These are phyloP conservation scores for Gleditsia sinensis DNA, from an alignment of 306 rosid species.

Conservation along the genomic window DNA sequence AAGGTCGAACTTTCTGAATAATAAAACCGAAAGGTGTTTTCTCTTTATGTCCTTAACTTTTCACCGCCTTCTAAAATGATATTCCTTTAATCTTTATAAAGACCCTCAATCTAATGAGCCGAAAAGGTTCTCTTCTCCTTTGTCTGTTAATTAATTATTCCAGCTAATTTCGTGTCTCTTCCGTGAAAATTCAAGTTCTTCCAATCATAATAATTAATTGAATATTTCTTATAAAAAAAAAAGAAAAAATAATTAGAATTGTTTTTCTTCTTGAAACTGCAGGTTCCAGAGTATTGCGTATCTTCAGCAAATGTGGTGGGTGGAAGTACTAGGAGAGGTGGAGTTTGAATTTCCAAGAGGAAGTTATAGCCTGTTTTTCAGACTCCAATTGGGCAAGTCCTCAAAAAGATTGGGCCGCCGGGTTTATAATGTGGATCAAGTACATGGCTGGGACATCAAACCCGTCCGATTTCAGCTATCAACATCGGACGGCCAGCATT, in stretches of 20 bases:
- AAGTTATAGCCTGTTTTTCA: conserved; percentile 59
- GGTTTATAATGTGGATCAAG: conserved; percentile 55
- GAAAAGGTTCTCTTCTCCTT: neutral
- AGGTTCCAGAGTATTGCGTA: conserved; percentile 79
- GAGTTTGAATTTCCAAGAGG: conserved; percentile 79
- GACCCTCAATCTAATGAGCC: neutral
- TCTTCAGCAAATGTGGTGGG: conserved; percentile 93
- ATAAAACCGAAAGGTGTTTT: neutral
- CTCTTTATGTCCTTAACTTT: conserved; percentile 2
- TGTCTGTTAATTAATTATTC: neutral
- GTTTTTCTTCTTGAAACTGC: neutral
- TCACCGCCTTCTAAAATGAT: neutral
- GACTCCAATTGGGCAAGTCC: conserved; percentile 73
- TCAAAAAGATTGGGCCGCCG: conserved; percentile 58
- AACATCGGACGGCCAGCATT: conserved; percentile 64
- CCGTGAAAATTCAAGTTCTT: no score
- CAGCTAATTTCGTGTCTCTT: neutral
- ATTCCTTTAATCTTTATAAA: neutral
- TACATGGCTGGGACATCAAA: conserved; percentile 85
- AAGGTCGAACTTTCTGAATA: neutral
- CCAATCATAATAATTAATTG: no score
- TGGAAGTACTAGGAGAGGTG: conserved; percentile 73
- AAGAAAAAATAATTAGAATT: no score
- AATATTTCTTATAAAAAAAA: neutral
- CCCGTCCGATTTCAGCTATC: conserved; percentile 75